Base-by-base conservation (phyloP, 306 rosid genomes). In the Glycine tomentella region DNA sequence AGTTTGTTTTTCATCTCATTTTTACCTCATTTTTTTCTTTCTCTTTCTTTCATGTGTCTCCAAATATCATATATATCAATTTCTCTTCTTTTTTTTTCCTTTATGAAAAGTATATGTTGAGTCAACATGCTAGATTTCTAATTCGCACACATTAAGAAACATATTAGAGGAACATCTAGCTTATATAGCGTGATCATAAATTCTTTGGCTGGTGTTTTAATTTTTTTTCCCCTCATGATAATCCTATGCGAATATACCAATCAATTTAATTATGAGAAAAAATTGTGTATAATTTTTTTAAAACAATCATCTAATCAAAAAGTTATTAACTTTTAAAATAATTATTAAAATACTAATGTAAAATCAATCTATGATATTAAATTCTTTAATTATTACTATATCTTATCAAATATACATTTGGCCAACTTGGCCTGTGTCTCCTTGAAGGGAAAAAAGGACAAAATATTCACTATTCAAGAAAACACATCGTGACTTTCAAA, bases 361-460 rank as follows among this genome's bases (percentile, higher is more conserved):
- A n/a, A 0, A 20, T 20, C 1, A 20, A 20, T 1, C 31, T 25
- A 25, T 25, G 2, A 2, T 1, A 25, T 25, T 25, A 25, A 0
- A 25, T 2, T 25, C 31, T 25, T 25, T 25, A 25, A 25, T 59
- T 46, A 46, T 75, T 46, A 33, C 8, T 49, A 8, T 34, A 76
- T 63, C 16, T 15, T 9, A 15, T 64, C 42, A 65, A 58, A 50
- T 51, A 25, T 2, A 15, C 40, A 57, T 45, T 79, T 69, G 69
- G 72, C 76, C 61, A 67, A 8, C 59, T 63, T 64, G 72, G 20
- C 72, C 70, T 69, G 12, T 69, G 62, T 70, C 62, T 61, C 62
- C 83, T 57, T 10, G 64, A 46, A 79, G 31, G 7, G 17, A 4
- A 56, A 68, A 68, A 7, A 75, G 2, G 36, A 78, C 59, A 44